Conservation (phyloP, 2,329 filamentous ascomycete species). For the Aotearoamyces nothofagi region DNA sequence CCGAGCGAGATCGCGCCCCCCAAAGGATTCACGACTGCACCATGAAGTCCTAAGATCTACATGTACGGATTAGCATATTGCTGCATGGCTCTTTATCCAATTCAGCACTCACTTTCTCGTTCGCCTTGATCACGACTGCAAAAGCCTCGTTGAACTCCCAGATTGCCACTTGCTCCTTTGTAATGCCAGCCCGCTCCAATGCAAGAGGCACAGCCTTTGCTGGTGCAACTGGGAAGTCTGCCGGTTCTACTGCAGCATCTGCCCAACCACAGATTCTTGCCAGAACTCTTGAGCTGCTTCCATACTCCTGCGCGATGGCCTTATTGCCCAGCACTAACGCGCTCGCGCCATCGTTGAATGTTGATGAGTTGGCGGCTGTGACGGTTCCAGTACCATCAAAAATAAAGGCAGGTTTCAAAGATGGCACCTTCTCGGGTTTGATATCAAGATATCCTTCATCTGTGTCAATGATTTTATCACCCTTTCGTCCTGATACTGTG, state of each 20-base stretch:
- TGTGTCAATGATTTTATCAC: conserved; percentile 59
- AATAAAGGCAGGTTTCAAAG: conserved; percentile 82
- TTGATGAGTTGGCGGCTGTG: conserved; percentile 87
- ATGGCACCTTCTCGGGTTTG: conserved; percentile 73
- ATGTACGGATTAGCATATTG: too few species aligned
- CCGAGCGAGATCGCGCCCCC: conserved; percentile 87
- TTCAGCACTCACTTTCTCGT: conserved; percentile 59
- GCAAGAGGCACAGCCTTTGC: conserved; percentile 86
- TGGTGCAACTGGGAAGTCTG: conserved; percentile 90
- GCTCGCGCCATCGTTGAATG: conserved; percentile 86
- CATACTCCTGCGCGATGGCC: conserved; percentile 67
- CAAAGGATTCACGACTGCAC: conserved; percentile 70
- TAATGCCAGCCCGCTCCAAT: conserved; percentile 76
- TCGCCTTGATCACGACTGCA: conserved; percentile 86
- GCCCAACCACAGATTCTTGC: conserved; percentile 74
- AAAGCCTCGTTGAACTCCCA: conserved; percentile 99
- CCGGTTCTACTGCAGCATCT: conserved; percentile 78
- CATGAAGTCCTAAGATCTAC: conserved; percentile 48
- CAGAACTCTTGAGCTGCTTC: conserved; percentile 63
- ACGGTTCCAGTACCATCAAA: conserved; percentile 76
- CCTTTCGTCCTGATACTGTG: conserved; percentile 71
- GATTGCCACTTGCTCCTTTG: conserved; percentile 76
- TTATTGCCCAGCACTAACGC: conserved; percentile 76
- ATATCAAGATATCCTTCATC: conserved; percentile 86
- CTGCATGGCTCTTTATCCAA: too few species aligned